Percentiles rank a stretch among this genome's conserved stretches.
phyloP scores from a whole-genome alignment of 805 yeast genomes.

The Suhomyces sp. region DNA sequence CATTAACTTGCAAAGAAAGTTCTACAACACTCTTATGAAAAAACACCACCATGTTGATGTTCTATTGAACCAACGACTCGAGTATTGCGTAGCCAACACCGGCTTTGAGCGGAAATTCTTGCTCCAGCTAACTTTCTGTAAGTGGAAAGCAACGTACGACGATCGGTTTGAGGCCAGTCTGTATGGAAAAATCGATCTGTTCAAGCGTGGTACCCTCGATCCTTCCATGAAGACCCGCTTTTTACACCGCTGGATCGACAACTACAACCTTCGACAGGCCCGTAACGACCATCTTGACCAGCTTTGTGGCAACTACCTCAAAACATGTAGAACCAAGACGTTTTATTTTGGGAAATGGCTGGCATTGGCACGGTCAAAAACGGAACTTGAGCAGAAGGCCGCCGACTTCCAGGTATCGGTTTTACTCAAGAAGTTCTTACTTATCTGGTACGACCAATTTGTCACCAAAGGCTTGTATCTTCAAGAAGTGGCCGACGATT shows the following conservation, averaged over 20 bases:
- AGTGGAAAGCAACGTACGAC: constrained; percentile 25
- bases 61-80: neutral
- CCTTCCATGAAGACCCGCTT: constrained; percentile 11
- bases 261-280: constrained; percentile 14
- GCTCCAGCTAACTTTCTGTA: constrained; percentile 5
- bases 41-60: neutral
- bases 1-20: constrained; percentile 19
- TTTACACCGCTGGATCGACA: constrained; percentile 21
- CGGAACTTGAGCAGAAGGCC: constrained; percentile 9
- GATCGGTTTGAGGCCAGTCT: constrained; percentile 19
- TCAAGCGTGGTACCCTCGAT: constrained; percentile 13
- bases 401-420: constrained; percentile 15
- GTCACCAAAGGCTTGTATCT: constrained; percentile 20
- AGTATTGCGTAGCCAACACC: neutral
- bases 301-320: neutral
- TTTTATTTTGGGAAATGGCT: constrained; percentile 1
- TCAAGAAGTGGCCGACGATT: constrained; percentile 29
- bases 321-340: neutral
- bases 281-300: constrained; percentile 8
- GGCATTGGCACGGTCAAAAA: neutral
- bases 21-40: constrained; percentile 10
- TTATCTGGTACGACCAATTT: constrained; percentile 35
- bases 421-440: constrained; percentile 24
- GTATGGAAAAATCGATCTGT: constrained; percentile 13
- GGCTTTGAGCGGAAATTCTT: constrained; percentile 4